A percentile compares a stretch with the other conserved stretches of the same genome.
Conservation (phyloP, 1,284 basidiomycete genomes). For the Inonotus hispidus region DNA sequence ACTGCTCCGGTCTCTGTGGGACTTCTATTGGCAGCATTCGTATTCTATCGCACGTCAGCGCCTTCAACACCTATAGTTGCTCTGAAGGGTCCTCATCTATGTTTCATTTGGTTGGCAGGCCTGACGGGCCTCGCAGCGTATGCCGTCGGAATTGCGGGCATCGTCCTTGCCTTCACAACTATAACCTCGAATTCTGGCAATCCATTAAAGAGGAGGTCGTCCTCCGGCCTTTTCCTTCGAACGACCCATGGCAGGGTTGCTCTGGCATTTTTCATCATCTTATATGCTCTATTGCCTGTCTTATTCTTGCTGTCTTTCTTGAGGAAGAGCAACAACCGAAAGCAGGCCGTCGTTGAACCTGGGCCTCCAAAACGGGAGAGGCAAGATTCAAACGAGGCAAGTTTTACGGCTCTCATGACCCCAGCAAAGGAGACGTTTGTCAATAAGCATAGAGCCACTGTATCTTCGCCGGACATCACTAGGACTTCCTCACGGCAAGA, state of each 20-base stretch:
- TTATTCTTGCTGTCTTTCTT: constrained; percentile 29
- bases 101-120: constrained; percentile 33
- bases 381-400: constrained; percentile 15
- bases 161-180: constrained; percentile 58
- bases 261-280: constrained; percentile 50
- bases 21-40: constrained; percentile 46
- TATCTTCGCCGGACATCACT: constrained; percentile 9
- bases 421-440: constrained; percentile 7
- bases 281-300: constrained; percentile 52
- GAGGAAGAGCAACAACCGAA: background rate
- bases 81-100: constrained; percentile 23
- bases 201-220: constrained; percentile 30
- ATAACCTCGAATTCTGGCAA: constrained; percentile 30
- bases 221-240: constrained; percentile 36
- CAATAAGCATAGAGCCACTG: background rate
- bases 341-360: background rate
- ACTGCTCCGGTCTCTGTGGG: constrained; percentile 59
- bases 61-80: constrained; percentile 26
- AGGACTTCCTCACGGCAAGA: background rate
- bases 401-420: constrained; percentile 13
- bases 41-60: constrained; percentile 49
- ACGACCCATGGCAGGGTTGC: constrained; percentile 61
- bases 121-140: constrained; percentile 47
- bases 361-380: background rate
- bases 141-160: constrained; percentile 53